Conservation (phyloP, 2,329 filamentous ascomycete genomes). For the Calonectria hongkongensis region DNA sequence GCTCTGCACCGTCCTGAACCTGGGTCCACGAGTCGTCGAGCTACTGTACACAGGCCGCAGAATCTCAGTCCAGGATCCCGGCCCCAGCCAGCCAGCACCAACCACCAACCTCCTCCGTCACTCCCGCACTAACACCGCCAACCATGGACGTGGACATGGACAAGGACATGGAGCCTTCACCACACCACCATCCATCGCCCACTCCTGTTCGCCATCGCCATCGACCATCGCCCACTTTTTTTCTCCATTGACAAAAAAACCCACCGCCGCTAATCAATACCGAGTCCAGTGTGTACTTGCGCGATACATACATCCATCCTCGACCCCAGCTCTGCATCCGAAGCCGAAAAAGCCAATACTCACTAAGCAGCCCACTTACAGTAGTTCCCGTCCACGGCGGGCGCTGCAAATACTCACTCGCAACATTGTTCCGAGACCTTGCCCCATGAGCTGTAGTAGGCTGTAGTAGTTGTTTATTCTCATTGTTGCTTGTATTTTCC, state of each 20-base stretch:
- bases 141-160: conserved; percentile 13
- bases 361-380: conserved; percentile 17
- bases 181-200: conserved; percentile 33
- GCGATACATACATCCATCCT: conserved; percentile 6
- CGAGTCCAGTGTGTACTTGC: conserved; percentile 12
- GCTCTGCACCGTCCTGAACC: conserved; percentile 9
- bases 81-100: conserved; percentile 20
- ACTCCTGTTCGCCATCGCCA: conserved; percentile 6
- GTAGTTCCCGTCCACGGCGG: conserved; percentile 23
- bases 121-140: conserved; percentile 18
- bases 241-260: background rate
- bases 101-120: conserved; percentile 21
- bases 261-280: conserved; percentile 29
- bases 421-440: conserved; percentile 17
- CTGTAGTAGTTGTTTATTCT: background rate
- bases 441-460: background rate
- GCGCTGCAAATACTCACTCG: conserved; percentile 6
- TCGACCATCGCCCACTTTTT: conserved; percentile 30
- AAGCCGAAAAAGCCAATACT: background rate
- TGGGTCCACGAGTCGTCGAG: background rate
- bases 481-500: background rate
- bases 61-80: conserved; percentile 22
- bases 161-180: background rate
- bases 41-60: conserved; percentile 16
- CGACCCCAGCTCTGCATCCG: conserved; percentile 6